phyloP scores from a whole-genome alignment of 208 protist genomes.

The Naegleria lovaniensis region DNA sequence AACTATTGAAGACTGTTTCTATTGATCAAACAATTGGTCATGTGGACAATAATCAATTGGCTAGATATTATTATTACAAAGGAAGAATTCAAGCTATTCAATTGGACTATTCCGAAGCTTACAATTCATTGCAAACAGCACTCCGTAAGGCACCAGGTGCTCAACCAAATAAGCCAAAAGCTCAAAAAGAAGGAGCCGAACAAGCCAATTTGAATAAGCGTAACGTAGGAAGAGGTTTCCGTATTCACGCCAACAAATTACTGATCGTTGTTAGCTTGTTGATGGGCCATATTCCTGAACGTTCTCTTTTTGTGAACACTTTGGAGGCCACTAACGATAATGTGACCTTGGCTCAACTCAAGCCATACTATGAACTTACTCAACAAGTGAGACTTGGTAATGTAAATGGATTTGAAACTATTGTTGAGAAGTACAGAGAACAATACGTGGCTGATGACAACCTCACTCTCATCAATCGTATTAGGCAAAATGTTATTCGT shows the following conservation, averaged over 20 bases:
- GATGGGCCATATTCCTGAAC: slow-evolving; percentile 91
- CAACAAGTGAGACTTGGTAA: slow-evolving; percentile 88
- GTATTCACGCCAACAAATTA: slow-evolving; percentile 82
- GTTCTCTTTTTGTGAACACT: slow-evolving; percentile 44
- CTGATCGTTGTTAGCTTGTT: slow-evolving; percentile 90
- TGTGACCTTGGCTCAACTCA: slow-evolving; percentile 54
- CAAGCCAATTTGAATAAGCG: background rate
- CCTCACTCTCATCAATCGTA: slow-evolving; percentile 85
- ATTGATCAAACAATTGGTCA: slow-evolving; percentile 34
- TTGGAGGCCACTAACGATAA: slow-evolving; percentile 59
- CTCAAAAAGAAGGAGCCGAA: background rate
- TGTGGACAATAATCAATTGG: slow-evolving; percentile 31
- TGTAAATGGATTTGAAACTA: slow-evolving; percentile 79
- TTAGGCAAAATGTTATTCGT: slow-evolving; percentile 95
- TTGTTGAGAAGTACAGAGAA: slow-evolving; percentile 72
- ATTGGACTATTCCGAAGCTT: slow-evolving; percentile 87
- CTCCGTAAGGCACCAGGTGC: slow-evolving; percentile 87
- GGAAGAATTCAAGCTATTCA: slow-evolving; percentile 88
- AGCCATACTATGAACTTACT: slow-evolving; percentile 87
- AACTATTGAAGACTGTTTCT: slow-evolving; percentile 52
- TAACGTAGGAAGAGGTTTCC: slow-evolving; percentile 78
- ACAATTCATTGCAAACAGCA: slow-evolving; percentile 83
- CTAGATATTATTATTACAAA: slow-evolving; percentile 84
- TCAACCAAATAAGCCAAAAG: background rate
- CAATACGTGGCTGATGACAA: slow-evolving; percentile 87